Conservation (phyloP, 2,329 filamentous ascomycete species). For the Purpureocillium takamizusanense region DNA sequence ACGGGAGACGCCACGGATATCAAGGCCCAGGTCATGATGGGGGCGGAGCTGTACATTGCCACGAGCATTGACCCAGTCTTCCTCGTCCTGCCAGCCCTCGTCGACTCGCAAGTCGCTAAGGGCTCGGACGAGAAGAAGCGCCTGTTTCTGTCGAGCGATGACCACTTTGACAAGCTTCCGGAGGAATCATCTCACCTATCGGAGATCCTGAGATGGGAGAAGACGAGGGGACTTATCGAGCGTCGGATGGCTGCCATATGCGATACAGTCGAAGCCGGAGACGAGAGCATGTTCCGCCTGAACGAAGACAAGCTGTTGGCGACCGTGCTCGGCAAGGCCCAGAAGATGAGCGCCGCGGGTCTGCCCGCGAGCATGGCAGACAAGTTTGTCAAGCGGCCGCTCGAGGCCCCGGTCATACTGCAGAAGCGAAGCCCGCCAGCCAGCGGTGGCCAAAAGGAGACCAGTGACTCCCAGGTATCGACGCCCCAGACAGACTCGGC, state of each 20-base stretch:
- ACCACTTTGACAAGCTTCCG: constrained; percentile 58
- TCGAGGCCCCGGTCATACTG: constrained; percentile 68
- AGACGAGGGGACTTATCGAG: constrained; percentile 45
- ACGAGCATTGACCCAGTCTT: constrained; percentile 81
- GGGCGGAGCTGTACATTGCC: constrained; percentile 70
- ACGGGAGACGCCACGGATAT: constrained; percentile 9
- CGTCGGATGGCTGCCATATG: constrained; percentile 62
- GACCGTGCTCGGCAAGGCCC: constrained; percentile 63
- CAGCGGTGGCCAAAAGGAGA: constrained; percentile 7
- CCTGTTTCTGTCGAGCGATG: constrained; percentile 60
- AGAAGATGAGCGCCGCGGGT: constrained; percentile 51
- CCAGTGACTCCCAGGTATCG: constrained; percentile 11
- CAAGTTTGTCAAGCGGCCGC: constrained; percentile 64
- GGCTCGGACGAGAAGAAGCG: constrained; percentile 42
- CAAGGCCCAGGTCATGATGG: constrained; percentile 41
- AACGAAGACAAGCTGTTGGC: constrained; percentile 61
- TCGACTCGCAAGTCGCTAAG: constrained; percentile 29
- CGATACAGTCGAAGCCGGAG: constrained; percentile 73
- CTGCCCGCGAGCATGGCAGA: constrained; percentile 79
- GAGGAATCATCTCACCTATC: constrained; percentile 48
- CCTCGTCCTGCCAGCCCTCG: constrained; percentile 66
- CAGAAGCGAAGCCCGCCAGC: constrained; percentile 47
- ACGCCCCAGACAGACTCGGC: constrained; percentile 14
- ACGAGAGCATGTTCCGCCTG: constrained; percentile 77
- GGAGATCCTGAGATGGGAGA: constrained; percentile 41